Conservation (phyloP, 441 rosid species). For the Macaranga tanarius region DNA sequence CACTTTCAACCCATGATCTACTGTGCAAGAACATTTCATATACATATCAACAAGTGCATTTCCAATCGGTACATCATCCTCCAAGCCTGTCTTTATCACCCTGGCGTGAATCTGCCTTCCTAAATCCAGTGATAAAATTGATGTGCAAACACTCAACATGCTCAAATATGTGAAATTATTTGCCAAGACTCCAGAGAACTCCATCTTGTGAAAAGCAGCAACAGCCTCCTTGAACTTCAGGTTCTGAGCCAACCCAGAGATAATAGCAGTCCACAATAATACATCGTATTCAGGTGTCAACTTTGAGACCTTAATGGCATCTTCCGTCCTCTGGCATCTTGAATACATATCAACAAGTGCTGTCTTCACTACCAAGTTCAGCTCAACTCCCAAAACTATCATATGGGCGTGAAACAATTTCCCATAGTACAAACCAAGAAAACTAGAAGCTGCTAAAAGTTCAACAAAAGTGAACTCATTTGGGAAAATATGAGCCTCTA, state of each 20-base stretch:
- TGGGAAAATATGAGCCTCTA: constrained; percentile 48
- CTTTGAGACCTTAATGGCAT: constrained; percentile 58
- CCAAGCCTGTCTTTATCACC: constrained; percentile 53
- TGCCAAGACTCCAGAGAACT: constrained; percentile 45
- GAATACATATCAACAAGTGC: constrained; percentile 73
- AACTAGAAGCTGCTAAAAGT: constrained; percentile 49
- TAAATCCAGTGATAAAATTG: constrained; percentile 39
- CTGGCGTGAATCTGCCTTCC: constrained; percentile 71
- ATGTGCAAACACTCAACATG: constrained; percentile 63
- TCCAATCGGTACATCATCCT: constrained; percentile 55
- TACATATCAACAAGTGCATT: constrained; percentile 91
- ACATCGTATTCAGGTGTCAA: constrained; percentile 58
- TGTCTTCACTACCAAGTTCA: constrained; percentile 68
- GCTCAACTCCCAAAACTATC: constrained; percentile 57
- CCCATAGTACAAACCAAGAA: constrained; percentile 52
- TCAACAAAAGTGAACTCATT: constrained; percentile 61
- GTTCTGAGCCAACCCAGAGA: constrained; percentile 67
- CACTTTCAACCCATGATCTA: constrained; percentile 46
- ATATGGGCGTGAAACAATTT: constrained; percentile 68
- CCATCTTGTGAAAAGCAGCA: constrained; percentile 58
- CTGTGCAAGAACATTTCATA: constrained; percentile 58
- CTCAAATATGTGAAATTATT: constrained; percentile 72
- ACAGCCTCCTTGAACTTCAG: constrained; percentile 48
- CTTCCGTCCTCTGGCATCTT: constrained; percentile 53
- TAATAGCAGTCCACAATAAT: constrained; percentile 76